Conservation (phyloP, 257 asterid genomes). For the Nicotiana noctiflora region DNA sequence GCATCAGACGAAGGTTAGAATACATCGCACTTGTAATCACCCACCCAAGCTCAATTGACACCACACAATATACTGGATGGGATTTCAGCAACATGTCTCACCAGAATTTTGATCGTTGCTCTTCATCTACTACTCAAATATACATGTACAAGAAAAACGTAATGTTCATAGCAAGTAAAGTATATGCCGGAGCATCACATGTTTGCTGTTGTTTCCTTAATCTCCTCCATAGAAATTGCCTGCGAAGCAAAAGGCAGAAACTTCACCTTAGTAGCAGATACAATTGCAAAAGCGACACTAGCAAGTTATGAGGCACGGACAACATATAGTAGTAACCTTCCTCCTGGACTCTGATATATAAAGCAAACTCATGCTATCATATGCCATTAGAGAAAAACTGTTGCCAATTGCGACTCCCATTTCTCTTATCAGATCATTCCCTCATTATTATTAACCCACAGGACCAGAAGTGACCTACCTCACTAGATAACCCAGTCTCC, state of each 20-base stretch:
- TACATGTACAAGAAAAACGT: constrained; percentile 1
- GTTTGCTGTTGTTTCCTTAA: constrained; percentile 71
- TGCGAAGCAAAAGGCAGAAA: constrained; percentile 28
- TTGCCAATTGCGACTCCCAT: background rate
- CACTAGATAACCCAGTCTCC: background rate
- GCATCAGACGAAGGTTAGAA: background rate
- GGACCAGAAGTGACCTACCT: background rate
- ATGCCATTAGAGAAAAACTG: background rate
- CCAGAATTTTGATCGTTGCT: background rate
- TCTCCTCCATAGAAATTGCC: constrained; percentile 67
- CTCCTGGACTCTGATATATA: background rate
- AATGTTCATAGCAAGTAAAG: background rate
- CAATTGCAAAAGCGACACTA: background rate
- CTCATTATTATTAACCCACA: background rate
- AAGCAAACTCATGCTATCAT: background rate
- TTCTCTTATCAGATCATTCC: too few relatives aligned
- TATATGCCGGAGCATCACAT: constrained; percentile 34
- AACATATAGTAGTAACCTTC: background rate
- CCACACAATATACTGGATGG: background rate
- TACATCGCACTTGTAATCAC: too few relatives aligned
- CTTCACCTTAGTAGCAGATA: background rate
- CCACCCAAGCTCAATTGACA: constrained; percentile 1
- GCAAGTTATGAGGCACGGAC: background rate
- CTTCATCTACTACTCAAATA: constrained; percentile 4
- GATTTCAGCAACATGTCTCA: background rate